These are phyloP conservation scores for Gymnopus androsaceus DNA, from an alignment of 1,284 basidiomycete genomes.

Conservation along the genomic window DNA sequence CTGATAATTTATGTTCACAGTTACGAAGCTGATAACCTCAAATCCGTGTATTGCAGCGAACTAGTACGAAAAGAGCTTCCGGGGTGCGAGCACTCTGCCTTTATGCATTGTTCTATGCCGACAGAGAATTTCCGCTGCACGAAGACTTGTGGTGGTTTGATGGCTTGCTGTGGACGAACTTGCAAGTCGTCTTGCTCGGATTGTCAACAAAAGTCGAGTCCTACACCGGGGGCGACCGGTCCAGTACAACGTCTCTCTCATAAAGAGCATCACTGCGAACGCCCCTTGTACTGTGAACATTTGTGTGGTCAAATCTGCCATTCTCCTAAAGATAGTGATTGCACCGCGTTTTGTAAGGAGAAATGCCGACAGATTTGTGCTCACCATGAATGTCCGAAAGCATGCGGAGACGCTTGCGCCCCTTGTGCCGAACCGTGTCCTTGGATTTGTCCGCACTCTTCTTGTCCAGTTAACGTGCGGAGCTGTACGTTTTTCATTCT, in stretches of 20 bases:
- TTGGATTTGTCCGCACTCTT: constrained; percentile 58
- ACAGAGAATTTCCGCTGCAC: constrained; percentile 43
- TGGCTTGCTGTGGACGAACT: constrained; percentile 58
- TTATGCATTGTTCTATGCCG: constrained; percentile 49
- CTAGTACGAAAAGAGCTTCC: constrained; percentile 49
- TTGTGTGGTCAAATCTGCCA: constrained; percentile 50
- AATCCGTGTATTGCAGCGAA: constrained; percentile 46
- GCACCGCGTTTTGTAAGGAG: constrained; percentile 46
- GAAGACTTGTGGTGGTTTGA: constrained; percentile 42
- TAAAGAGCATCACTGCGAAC: constrained; percentile 51
- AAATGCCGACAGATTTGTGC: constrained; percentile 58
- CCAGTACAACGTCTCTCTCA: constrained; percentile 40
- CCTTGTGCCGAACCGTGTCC: constrained; percentile 65
- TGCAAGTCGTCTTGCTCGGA: constrained; percentile 52
- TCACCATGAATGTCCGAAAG: constrained; percentile 49
- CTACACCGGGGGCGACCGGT: constrained; percentile 3
- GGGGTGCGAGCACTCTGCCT: constrained; percentile 56
- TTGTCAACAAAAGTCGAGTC: constrained; percentile 46
- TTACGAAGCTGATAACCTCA: constrained; percentile 45
- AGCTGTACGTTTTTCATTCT: constrained; percentile 47
- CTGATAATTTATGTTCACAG: constrained; percentile 34
- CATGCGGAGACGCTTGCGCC: constrained; percentile 59
- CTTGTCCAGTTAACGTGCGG: constrained; percentile 71
- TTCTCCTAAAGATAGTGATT: constrained; percentile 50
- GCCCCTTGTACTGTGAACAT: constrained; percentile 60